phyloP scores from a whole-genome alignment of 2,329 filamentous ascomycete genomes.

The Penicillium sp. region DNA sequence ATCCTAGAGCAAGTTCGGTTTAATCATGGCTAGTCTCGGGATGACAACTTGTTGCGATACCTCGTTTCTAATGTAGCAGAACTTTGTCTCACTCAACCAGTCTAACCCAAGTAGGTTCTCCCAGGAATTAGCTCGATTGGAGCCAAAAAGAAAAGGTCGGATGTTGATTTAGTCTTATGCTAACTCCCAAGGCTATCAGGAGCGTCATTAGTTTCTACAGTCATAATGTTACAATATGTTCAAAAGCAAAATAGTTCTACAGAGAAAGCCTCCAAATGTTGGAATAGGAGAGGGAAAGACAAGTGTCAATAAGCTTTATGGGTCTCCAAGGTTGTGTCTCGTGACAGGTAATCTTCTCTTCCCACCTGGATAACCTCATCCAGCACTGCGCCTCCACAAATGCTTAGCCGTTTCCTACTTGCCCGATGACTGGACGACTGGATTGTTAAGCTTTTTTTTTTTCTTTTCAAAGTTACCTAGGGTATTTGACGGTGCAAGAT shows the following conservation, averaged over 20 bases:
- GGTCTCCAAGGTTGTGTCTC: not conserved
- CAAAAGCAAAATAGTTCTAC: not conserved
- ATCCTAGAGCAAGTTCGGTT: not conserved
- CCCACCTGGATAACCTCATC: not conserved
- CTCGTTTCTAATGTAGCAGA: not conserved
- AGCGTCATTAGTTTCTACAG: not conserved
- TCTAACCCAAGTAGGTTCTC: not conserved
- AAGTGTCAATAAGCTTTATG: not conserved
- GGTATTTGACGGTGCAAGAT: slow-evolving; percentile 6
- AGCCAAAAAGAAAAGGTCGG: not conserved
- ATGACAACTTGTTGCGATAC: not conserved
- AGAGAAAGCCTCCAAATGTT: not conserved
- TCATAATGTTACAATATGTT: no score
- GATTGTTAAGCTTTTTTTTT: not conserved
- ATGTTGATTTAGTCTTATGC: not conserved
- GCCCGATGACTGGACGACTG: slow-evolving; percentile 1
- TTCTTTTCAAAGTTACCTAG: not conserved
- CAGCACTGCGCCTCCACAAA: slow-evolving; percentile 7
- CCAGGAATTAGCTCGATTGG: not conserved
- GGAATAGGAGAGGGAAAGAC: not conserved
- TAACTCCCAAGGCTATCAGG: not conserved
- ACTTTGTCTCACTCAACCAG: not conserved
- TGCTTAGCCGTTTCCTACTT: slow-evolving; percentile 6
- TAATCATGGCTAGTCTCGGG: not conserved
- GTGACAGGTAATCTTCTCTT: not conserved